Evolutionary conservation across 768 basidiomycete genomes (phyloP), one percentile per base, ranked within the genome.

Genomic region (Rhodotorula toruloides): DNA sequence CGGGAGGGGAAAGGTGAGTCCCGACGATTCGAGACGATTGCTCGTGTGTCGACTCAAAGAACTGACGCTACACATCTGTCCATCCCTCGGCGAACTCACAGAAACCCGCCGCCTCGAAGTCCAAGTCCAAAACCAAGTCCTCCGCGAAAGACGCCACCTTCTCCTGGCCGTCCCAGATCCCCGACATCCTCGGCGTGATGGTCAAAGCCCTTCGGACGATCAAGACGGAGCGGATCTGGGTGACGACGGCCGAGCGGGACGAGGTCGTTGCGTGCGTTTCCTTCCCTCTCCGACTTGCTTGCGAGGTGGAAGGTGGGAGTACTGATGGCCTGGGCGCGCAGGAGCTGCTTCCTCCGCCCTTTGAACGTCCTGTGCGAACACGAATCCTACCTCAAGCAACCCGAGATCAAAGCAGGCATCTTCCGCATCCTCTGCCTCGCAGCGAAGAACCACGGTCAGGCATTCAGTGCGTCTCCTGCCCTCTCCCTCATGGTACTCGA

Each of bases 371-470:
- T 97, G 68, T 84, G 85, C 37, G 91, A 97, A 77, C 86, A 81
- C 72, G 92, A 97, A 75, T 80, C 82, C 52, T 90, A 90, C 77
- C 90, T 98, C 87, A 98, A 97, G 78, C 78, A 77, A 34, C 76
- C 81, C 32, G 82, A 83, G 12, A 88, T 92, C 78, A 85, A 83
- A 69, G 78, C 83, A 58, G 85, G 84, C n/a, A 83, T 89, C 21
- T 91, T 88, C 81, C 89, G 91, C 73, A 85, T 91, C 71, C 86
- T 97, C 60, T 97, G 91, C 77, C 79, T 87, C 55, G 87, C 94
- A 0, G 91, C 97, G 65, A 98, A 97, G 76, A 84, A 88, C 72
- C 92, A 97, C 68, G 85, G 83, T 7, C 93, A 97, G 71, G 81
- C 84, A 2, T 84, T 88, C 67, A 85, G 86, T 76, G 12, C 54